phyloP scores from a whole-genome alignment of 106 monocot genomes.

The Dioscorea dumetorum region DNA sequence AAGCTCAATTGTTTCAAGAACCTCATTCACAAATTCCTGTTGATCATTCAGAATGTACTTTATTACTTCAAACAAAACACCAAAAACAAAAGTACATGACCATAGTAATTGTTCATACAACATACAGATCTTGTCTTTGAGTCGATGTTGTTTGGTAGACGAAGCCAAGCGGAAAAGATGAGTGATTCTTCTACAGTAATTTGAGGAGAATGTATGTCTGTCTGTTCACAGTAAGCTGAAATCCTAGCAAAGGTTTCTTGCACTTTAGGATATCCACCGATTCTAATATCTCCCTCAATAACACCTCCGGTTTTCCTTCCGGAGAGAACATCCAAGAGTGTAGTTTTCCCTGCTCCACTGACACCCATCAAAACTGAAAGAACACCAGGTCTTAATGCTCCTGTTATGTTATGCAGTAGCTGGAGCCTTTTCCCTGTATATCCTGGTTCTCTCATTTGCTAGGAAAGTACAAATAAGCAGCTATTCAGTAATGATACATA shows the following conservation, averaged over 20 bases:
- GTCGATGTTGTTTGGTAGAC: constrained; percentile 63
- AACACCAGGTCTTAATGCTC: constrained; percentile 59
- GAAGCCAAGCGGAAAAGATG: constrained; percentile 68
- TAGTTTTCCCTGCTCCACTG: constrained; percentile 85
- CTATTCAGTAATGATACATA: neutral
- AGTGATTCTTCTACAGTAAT: constrained; percentile 75
- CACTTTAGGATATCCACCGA: constrained; percentile 67
- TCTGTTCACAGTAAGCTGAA: constrained; percentile 82
- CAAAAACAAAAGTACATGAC: no score
- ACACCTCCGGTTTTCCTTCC: constrained; percentile 76
- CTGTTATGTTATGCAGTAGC: constrained; percentile 63
- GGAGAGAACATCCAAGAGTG: constrained; percentile 75
- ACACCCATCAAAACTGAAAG: constrained; percentile 74
- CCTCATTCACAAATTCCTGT: constrained; percentile 64
- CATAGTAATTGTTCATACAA: neutral
- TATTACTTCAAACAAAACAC: neutral
- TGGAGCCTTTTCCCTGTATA: constrained; percentile 42
- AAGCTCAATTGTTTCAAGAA: constrained; percentile 52
- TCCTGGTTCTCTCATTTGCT: constrained; percentile 77
- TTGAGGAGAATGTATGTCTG: constrained; percentile 67
- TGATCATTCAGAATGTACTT: constrained; percentile 49
- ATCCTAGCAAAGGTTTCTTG: constrained; percentile 73
- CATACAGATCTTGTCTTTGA: constrained; percentile 36
- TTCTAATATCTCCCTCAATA: constrained; percentile 68
- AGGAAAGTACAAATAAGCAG: neutral